phyloP scores from a whole-genome alignment of 2,329 filamentous ascomycete species.

The Ophiostoma australiae region DNA sequence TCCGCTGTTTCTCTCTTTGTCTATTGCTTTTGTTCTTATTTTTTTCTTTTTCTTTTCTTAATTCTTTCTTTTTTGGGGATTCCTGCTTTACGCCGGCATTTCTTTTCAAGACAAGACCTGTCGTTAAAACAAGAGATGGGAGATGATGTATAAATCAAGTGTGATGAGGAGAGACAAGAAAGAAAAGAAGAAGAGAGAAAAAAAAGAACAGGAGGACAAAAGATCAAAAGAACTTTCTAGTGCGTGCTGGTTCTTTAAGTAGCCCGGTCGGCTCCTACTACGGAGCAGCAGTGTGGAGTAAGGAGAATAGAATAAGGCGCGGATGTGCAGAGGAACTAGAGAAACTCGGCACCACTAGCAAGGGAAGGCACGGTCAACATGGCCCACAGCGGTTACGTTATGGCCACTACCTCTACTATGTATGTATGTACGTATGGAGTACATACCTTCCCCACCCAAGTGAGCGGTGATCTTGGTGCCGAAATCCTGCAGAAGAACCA shows the following conservation, averaged over 20 bases:
- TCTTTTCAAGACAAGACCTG: background rate
- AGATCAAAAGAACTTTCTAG: conserved; percentile 4
- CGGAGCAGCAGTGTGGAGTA: conserved; percentile 5
- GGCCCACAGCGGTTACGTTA: conserved; percentile 7
- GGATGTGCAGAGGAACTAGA: background rate
- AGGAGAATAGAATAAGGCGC: background rate
- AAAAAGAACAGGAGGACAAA: background rate
- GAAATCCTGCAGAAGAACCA: background rate
- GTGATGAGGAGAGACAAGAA: background rate
- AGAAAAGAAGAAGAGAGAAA: background rate
- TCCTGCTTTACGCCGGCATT: conserved; percentile 2
- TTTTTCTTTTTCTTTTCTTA: background rate
- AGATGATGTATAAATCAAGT: background rate
- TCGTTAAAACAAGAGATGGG: background rate
- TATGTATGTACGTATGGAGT: too few species aligned
- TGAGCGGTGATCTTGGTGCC: too few species aligned
- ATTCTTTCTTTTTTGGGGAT: background rate
- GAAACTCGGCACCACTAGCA: background rate
- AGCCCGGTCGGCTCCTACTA: background rate
- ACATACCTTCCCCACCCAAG: too few species aligned
- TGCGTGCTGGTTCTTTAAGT: conserved; percentile 7
- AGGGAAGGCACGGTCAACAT: background rate
- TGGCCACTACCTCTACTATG: background rate
- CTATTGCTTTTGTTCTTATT: background rate
- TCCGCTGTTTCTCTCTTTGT: background rate